Base-by-base conservation (phyloP, 768 basidiomycete species). In the Trametes coccinea region DNA sequence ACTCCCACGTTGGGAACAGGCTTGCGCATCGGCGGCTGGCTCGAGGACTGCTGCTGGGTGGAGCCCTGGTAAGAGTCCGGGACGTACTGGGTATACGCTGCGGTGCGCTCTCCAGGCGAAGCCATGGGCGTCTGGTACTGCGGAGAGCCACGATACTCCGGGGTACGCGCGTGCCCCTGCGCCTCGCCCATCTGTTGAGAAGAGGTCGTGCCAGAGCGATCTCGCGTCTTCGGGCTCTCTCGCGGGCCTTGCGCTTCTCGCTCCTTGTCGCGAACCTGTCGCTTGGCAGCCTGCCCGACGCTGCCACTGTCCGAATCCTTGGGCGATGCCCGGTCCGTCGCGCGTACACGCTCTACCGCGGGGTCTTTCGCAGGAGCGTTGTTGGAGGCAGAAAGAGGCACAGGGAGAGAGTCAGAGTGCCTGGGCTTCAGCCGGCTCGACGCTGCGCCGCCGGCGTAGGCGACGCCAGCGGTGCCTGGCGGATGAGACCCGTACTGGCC, bases 331-430 rank as follows among this genome's bases (percentile, higher is more conserved):
- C 82, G 78, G 58, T 85, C 86, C 50, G 74, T 70, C 1, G 73
- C 78, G 50, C 85, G 81, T 43, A 84, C 76, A 60, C 85, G 77
- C 65, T 89, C 86, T 37, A 83, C 78, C 59, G 76, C 78, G 37
- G 81, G 76, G 66, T 82, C 84, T 61, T 76, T 73, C 39, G 59
- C 56, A 16, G 62, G 59, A 43, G 62, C 54, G 40, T 54, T 64
- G 39, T 17, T 22, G 73, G 79, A 81, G 57, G 76, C 78, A 34
- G 81, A 75, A 64, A 82, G 83, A 56, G 75, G 72, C 8, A 56
- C 41, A 5, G 60, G 51, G 7, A 56, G 33, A 14, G 62, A 55
- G n/a, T 17, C 81, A 64, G 60, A 76, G 71, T 60, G 58, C 16
- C 51, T 58, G 4, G 58, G 48, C 54, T 64, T 64, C 3, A 77